Evolutionary conservation across 768 basidiomycete genomes (phyloP), one percentile per base, ranked within the genome.

Genomic region (Grammothele lineata): DNA sequence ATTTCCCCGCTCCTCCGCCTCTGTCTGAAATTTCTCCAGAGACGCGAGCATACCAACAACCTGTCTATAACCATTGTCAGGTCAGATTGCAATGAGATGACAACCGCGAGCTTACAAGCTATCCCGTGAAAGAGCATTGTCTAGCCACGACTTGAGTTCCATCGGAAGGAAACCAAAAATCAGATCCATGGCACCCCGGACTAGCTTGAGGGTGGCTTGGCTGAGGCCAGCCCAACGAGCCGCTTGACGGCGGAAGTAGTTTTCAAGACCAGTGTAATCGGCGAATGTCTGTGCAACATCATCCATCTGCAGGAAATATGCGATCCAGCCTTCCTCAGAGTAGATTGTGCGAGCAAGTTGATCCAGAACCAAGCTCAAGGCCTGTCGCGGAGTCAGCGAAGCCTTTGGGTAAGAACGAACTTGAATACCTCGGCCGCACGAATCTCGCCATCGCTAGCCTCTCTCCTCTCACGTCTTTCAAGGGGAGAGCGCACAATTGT

Each of bases 161-260:
- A 74, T 71, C 2, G 86, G 84, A 15, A 98, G 69, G 70, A 95
- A 98, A 7, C 93, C 92, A 63, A 97, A 98, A 43, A 97, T 92
- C 43, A 95, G 68, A 55, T 98, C 95, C 87, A 97, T 81, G 23
- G 92, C 90, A 3, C 85, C 84, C 17, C 91, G 81, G 24, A 93
- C 78, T 8, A 94, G 77, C 68, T 94, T 93, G 48, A 71, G 61
- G 22, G 92, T 92, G 6, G 79, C 67, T 44, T 75, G 74, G 48
- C 80, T 81, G 36, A 94, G 72, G 23, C 81, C 78, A 22, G 74
- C 76, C 41, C 79, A 72, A 22, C 89, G 75, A 5, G 85, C 73
- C n/a, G 95, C 95, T 61, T 97, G 91, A 39, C 95, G 73, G 21
- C 91, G 77, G 71, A 96, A 96, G 66, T 96, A 98, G 50, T 82